phyloP scores from a whole-genome alignment of 805 yeast genomes.

The Wickerhamiella lipophila region DNA sequence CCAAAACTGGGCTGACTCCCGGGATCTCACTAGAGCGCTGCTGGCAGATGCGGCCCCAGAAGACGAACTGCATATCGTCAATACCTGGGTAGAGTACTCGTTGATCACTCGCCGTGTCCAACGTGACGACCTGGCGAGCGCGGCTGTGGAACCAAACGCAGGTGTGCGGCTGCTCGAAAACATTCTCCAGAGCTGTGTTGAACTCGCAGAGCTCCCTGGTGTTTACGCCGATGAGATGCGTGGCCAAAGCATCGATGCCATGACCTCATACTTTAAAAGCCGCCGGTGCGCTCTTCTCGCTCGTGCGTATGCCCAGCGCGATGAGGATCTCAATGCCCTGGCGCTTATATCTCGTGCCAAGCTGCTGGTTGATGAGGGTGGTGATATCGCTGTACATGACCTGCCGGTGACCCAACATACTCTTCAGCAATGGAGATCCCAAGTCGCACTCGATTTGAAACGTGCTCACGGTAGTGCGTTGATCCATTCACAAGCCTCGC shows the following conservation, averaged over 20 bases:
- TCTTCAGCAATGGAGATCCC: slow-evolving; percentile 8
- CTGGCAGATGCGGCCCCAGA: slow-evolving; percentile 42
- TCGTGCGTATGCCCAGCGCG: slow-evolving; percentile 24
- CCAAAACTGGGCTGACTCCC: slow-evolving; percentile 56
- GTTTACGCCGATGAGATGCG: slow-evolving; percentile 74
- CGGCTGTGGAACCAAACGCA: neutral
- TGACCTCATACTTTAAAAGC: slow-evolving; percentile 38
- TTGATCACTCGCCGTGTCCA: slow-evolving; percentile 51
- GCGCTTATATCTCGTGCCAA: slow-evolving; percentile 21
- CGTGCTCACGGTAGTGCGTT: slow-evolving; percentile 29
- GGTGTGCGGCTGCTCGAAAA: slow-evolving; percentile 37
- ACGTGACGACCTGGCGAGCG: slow-evolving; percentile 46
- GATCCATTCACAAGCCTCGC: slow-evolving; percentile 23
- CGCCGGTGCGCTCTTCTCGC: slow-evolving; percentile 36
- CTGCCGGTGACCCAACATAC: slow-evolving; percentile 16
- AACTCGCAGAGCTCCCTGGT: slow-evolving; percentile 76
- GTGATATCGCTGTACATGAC: slow-evolving; percentile 16
- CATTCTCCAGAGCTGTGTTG: slow-evolving; percentile 41
- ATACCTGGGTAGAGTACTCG: slow-evolving; percentile 64
- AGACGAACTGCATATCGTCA: slow-evolving; percentile 58
- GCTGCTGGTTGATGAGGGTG: slow-evolving; percentile 12
- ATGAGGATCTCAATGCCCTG: slow-evolving; percentile 26
- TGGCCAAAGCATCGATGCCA: slow-evolving; percentile 37
- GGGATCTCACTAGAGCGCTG: slow-evolving; percentile 45
- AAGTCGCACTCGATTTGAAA: slow-evolving; percentile 14